phyloP scores from a whole-genome alignment of 106 monocot species.

The Phalaenopsis equestris region DNA sequence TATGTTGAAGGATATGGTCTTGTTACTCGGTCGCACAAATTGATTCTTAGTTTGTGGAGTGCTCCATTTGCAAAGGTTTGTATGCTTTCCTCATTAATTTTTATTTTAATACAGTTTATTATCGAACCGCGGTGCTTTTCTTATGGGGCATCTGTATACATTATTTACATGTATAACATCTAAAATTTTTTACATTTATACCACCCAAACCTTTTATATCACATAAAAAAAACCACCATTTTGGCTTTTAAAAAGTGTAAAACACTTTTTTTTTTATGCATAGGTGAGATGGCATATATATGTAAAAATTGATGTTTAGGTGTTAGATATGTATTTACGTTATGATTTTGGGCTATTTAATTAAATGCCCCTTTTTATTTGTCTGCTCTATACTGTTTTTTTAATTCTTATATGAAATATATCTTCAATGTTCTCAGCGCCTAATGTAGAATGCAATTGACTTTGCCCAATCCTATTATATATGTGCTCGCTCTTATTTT shows the following conservation, averaged over 20 bases:
- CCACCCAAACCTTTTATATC: too few species aligned
- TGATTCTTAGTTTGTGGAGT: constrained; percentile 89
- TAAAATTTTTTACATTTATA: too few species aligned
- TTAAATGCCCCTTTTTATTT: not conserved
- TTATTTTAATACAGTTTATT: not conserved
- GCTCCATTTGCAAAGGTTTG: constrained; percentile 74
- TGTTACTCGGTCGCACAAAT: constrained; percentile 50
- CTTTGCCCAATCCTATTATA: not conserved
- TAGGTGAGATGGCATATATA: too few species aligned
- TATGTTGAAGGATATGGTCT: constrained; percentile 57
- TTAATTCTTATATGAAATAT: not conserved
- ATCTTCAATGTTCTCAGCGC: not conserved
- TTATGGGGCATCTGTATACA: too few species aligned
- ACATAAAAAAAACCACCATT: too few species aligned
- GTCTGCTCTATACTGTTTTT: not conserved
- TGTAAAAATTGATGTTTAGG: too few species aligned
- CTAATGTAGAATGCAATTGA: not conserved
- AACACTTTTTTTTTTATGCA: too few species aligned
- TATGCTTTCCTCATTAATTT: not conserved
- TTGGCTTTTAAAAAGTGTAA: too few species aligned
- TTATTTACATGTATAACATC: too few species aligned
- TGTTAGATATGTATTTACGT: too few species aligned
- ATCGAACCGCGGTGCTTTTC: too few species aligned
- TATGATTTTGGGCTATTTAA: not conserved
- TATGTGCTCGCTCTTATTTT: not conserved